These are phyloP conservation scores for Starmerella stellata DNA, from an alignment of 805 yeast species.

Conservation along the genomic window DNA sequence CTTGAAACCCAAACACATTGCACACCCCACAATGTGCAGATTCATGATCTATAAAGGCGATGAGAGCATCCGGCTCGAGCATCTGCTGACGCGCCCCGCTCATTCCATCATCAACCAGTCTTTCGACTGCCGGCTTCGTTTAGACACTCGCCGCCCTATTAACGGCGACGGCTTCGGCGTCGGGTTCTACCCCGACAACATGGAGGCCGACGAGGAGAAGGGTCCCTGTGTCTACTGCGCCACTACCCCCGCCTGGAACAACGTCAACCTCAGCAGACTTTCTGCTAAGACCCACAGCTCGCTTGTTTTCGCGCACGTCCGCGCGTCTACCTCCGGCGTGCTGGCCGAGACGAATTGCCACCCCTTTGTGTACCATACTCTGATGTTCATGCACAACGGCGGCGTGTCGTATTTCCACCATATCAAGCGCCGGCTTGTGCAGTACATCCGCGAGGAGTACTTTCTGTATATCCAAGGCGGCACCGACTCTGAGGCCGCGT, in stretches of 20 bases:
- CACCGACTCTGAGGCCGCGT: constrained; percentile 90
- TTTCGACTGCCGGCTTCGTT: constrained; percentile 70
- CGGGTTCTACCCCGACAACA: constrained; percentile 61
- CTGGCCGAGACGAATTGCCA: constrained; percentile 92
- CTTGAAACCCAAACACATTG: no score
- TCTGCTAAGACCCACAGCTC: constrained; percentile 75
- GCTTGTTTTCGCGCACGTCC: constrained; percentile 81
- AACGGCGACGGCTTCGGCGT: constrained; percentile 98
- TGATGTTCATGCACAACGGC: constrained; percentile 97
- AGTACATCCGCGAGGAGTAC: constrained; percentile 61
- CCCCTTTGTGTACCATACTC: constrained; percentile 71
- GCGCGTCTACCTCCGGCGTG: constrained; percentile 93
- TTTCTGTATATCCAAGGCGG: constrained; percentile 75
- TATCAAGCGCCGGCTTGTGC: constrained; percentile 56
- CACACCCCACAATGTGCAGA: constrained; percentile 81
- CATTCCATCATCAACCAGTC: constrained; percentile 95
- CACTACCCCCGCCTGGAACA: constrained; percentile 91
- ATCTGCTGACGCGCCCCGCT: constrained; percentile 81
- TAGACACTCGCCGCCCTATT: constrained; percentile 79
- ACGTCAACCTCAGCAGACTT: constrained; percentile 66
- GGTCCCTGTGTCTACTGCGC: constrained; percentile 90
- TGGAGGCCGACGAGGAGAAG: constrained; percentile 33
- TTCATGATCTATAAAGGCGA: constrained; percentile 82
- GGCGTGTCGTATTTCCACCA: constrained; percentile 45
- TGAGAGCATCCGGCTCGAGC: constrained; percentile 71